Conservation (phyloP, 805 yeast species). For the Lipomyces mesembrius region DNA sequence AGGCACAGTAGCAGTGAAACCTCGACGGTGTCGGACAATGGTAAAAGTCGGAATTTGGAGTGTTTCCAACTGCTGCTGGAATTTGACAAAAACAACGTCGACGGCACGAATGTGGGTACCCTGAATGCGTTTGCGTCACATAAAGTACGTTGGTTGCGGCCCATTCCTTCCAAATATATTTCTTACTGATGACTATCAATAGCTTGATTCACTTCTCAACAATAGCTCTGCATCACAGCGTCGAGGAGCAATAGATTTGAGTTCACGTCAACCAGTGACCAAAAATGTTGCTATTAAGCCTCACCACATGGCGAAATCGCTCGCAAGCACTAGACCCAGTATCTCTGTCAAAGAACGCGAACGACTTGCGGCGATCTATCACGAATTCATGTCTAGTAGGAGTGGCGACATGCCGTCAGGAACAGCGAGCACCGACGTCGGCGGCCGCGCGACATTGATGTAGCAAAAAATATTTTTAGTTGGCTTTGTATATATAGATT, state of each 20-base stretch:
- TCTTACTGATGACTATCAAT: not conserved
- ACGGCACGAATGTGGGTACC: not conserved
- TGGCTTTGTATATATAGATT: not conserved
- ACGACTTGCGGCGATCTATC: constrained; percentile 67
- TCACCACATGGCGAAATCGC: constrained; percentile 63
- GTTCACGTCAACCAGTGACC: not conserved
- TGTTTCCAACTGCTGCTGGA: constrained; percentile 8
- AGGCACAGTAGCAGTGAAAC: constrained; percentile 2
- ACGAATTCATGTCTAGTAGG: constrained; percentile 72
- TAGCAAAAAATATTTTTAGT: constrained; percentile 42
- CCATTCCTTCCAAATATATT: not conserved
- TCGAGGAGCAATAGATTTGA: not conserved
- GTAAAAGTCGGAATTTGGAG: not conserved
- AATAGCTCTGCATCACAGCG: not conserved
- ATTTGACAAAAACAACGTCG: not conserved
- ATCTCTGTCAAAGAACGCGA: constrained; percentile 72
- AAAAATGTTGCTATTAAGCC: constrained; percentile 54
- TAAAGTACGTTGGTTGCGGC: not conserved
- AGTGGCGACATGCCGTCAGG: constrained; percentile 92
- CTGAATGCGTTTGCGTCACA: not conserved
- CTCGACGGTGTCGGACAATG: not conserved
- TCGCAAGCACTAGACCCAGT: constrained; percentile 83
- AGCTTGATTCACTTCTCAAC: constrained; percentile 1
- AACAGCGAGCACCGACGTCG: constrained; percentile 74
- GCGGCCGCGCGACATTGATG: constrained; percentile 84